Evolutionary conservation across 2,329 filamentous ascomycete genomes (phyloP).

Genomic region (Chrysosporium queenslandicum): DNA sequence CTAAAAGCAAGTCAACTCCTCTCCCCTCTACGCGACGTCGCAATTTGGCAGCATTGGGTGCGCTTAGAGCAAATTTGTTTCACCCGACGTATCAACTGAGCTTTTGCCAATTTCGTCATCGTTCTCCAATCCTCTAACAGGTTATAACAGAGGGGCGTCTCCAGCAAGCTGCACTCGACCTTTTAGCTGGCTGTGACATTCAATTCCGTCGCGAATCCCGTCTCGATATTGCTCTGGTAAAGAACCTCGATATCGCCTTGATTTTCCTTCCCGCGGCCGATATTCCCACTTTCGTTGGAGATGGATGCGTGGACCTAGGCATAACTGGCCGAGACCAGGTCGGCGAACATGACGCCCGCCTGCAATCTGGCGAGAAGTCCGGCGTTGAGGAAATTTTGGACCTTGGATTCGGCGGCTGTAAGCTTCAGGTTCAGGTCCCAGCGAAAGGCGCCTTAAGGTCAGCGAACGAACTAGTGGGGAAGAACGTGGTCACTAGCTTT

Average conservation of each 20-base stretch:
- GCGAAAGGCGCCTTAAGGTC: slow-evolving; percentile 64
- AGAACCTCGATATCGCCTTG: slow-evolving; percentile 90
- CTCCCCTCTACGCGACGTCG: slow-evolving; percentile 11
- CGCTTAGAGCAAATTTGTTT: neutral
- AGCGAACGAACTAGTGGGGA: slow-evolving; percentile 72
- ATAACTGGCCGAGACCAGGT: slow-evolving; percentile 94
- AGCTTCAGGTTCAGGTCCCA: slow-evolving; percentile 93
- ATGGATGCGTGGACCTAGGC: slow-evolving; percentile 84
- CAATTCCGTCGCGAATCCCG: slow-evolving; percentile 92
- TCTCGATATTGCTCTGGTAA: slow-evolving; percentile 93
- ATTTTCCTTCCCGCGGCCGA: slow-evolving; percentile 95
- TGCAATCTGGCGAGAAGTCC: slow-evolving; percentile 31
- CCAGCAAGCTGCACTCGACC: slow-evolving; percentile 75
- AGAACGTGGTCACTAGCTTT: slow-evolving; percentile 93
- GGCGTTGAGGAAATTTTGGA: slow-evolving; percentile 81
- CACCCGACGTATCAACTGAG: neutral
- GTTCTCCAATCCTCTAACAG: slow-evolving; percentile 17
- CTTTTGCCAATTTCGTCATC: slow-evolving; percentile 1
- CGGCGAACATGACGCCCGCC: slow-evolving; percentile 66
- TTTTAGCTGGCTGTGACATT: slow-evolving; percentile 87
- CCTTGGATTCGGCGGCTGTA: slow-evolving; percentile 81
- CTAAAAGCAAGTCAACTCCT: slow-evolving; percentile 65
- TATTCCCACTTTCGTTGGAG: slow-evolving; percentile 93
- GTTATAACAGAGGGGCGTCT: slow-evolving; percentile 69
- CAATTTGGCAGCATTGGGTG: slow-evolving; percentile 13